A percentile compares a stretch with the other conserved stretches of the same genome.
These are phyloP conservation scores for Polyplosphaeria fusca DNA, from an alignment of 495 filamentous ascomycete genomes.

Conservation along the genomic window DNA sequence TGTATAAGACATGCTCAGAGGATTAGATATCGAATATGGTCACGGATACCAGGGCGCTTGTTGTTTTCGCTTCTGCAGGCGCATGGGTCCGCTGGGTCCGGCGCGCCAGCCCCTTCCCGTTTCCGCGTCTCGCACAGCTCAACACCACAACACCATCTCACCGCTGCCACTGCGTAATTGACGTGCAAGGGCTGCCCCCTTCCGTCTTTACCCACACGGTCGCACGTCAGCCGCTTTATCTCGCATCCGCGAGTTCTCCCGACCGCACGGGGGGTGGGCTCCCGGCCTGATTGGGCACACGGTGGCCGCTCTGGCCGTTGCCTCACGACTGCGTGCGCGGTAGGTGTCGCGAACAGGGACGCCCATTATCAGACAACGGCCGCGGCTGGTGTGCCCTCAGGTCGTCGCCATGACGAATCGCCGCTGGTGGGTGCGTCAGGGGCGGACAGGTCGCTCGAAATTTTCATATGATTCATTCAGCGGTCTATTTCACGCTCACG, in stretches of 20 bases:
- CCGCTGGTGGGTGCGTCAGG: too few relatives aligned
- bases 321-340: too few relatives aligned
- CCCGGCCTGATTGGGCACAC: constrained; percentile 22
- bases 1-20: too few relatives aligned
- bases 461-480: neutral
- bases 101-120: constrained; percentile 3
- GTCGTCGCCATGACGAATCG: neutral
- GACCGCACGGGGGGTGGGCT: constrained; percentile 17
- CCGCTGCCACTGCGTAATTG: neutral
- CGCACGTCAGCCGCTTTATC: constrained; percentile 32
- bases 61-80: constrained; percentile 7
- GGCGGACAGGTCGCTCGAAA: neutral
- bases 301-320: too few relatives aligned
- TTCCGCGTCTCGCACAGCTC: neutral
- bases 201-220: too few relatives aligned
- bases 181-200: neutral
- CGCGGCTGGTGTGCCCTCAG: neutral
- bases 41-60: too few relatives aligned
- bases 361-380: too few relatives aligned
- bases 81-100: neutral
- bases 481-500: too few relatives aligned
- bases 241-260: constrained; percentile 20
- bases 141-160: constrained; percentile 9
- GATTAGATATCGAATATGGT: too few relatives aligned
- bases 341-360: too few relatives aligned